A percentile compares a stretch with the other conserved stretches of the same genome.
phyloP scores from a whole-genome alignment of 148 eudicot genomes.

The Salicornia ramosissima region DNA sequence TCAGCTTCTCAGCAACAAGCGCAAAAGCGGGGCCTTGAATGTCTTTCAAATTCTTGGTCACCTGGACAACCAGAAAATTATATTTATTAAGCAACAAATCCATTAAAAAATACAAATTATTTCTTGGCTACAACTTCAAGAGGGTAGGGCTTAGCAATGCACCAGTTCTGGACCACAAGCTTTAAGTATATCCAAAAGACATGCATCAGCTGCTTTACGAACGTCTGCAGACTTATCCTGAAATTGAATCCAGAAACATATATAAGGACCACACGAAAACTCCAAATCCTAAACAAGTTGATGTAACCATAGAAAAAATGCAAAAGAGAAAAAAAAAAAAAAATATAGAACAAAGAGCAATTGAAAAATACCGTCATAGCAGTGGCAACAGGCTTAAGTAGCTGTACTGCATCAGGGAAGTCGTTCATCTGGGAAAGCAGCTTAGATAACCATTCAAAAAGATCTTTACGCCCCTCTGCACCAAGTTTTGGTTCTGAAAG shows the following conservation, averaged over 20 bases:
- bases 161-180: slow-evolving; percentile 83
- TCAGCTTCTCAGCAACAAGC: slow-evolving; percentile 70
- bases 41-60: slow-evolving; percentile 77
- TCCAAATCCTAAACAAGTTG: background rate
- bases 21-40: slow-evolving; percentile 87
- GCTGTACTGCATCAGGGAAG: slow-evolving; percentile 73
- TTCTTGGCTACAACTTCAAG: background rate
- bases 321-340: background rate
- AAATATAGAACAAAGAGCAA: background rate
- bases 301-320: background rate
- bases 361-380: slow-evolving; percentile 70
- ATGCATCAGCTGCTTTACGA: slow-evolving; percentile 90
- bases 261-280: background rate
- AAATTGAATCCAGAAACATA: background rate
- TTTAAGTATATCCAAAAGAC: slow-evolving; percentile 69
- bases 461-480: slow-evolving; percentile 97
- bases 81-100: slow-evolving; percentile 1
- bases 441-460: slow-evolving; percentile 86
- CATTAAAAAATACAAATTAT: background rate
- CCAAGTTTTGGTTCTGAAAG: slow-evolving; percentile 79
- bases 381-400: slow-evolving; percentile 68
- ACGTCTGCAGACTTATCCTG: slow-evolving; percentile 99
- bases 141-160: slow-evolving; percentile 1
- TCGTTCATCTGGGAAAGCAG: slow-evolving; percentile 57
- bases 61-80: slow-evolving; percentile 38